Evolutionary conservation across 495 filamentous ascomycete genomes (phyloP), one percentile per base, ranked within the genome.

Genomic region (Tuber brumale): DNA sequence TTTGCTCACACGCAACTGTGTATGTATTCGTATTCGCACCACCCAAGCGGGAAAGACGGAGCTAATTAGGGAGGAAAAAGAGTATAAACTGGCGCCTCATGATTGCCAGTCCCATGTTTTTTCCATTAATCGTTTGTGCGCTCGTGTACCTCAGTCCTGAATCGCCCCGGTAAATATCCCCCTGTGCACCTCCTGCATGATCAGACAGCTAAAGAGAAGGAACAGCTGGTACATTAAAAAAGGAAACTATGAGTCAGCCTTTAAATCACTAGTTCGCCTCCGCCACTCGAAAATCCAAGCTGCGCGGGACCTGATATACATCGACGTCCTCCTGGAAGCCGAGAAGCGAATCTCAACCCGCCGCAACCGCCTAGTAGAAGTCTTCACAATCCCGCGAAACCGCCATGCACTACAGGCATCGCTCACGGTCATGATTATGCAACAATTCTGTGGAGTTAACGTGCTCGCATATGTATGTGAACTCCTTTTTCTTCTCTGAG

Each of bases 301-400:
- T 6, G 92, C 93, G 0, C 86, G 93, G n/a, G 93, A 97, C 79
- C 82, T 94, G 8, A 94, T 92, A 81, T 93, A 94, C 83, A 94
- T 92, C 86, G 85, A 93, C 73, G 88, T 88, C 1, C 87, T 92
- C 31, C 85, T 94, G 10, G 87, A 94, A 78, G 87, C 89, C 12
- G 92, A 94, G 81, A 87, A 86, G 42, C 81, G 85, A 16, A 89
- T 91, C 86, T 66, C 27, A 18, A 6, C 18, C 12, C 10, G 88
- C 87, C 42, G 88, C 87, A 9, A 89, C 87, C 90, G 89, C 77
- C 74, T 92, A 51, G 84, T 88, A 75, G 92, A 95, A 77, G 78
- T 95, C 61, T 86, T 93, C 72, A 92, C 88, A 19, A 86, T 94
- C n/a, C 91, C 91, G 14, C 88, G 93, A 46, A 94, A 94, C 82